These are phyloP conservation scores for Pisolithus marmoratus DNA, from an alignment of 768 basidiomycete genomes.

Conservation along the genomic window DNA sequence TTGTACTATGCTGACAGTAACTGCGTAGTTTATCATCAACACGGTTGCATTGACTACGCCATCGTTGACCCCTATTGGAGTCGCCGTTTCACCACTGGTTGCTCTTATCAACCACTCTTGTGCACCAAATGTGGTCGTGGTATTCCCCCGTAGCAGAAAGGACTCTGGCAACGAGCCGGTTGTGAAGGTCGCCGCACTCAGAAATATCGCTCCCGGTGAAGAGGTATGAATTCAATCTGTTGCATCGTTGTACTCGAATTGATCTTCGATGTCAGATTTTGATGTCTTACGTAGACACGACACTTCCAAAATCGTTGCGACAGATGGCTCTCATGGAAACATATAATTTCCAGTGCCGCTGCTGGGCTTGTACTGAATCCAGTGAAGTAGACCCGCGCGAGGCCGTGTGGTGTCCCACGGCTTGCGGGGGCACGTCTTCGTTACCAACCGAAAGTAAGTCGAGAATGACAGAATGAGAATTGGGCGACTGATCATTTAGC, in stretches of 20 bases:
- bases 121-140: slow-evolving; percentile 83
- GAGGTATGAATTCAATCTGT: slow-evolving; percentile 45
- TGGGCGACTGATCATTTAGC: neutral
- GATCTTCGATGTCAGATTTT: slow-evolving; percentile 46
- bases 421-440: slow-evolving; percentile 60
- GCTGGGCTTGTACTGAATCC: slow-evolving; percentile 45
- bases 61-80: slow-evolving; percentile 74
- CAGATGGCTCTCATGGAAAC: slow-evolving; percentile 57
- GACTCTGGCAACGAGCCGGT: slow-evolving; percentile 43
- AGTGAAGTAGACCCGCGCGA: slow-evolving; percentile 56
- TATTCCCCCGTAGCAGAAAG: slow-evolving; percentile 63
- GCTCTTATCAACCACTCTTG: slow-evolving; percentile 90
- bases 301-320: slow-evolving; percentile 53
- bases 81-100: slow-evolving; percentile 71
- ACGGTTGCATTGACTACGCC: slow-evolving; percentile 82
- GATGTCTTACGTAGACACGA: slow-evolving; percentile 83
- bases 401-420: slow-evolving; percentile 61
- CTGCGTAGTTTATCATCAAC: slow-evolving; percentile 78
- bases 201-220: slow-evolving; percentile 55
- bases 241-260: neutral
- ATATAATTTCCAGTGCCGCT: slow-evolving; percentile 75
- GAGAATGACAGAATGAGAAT: neutral
- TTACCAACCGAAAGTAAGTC: slow-evolving; percentile 54
- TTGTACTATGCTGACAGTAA: neutral
- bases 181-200: slow-evolving; percentile 71